These are phyloP conservation scores for Acmispon strigosus DNA, from an alignment of 306 rosid genomes.

Conservation along the genomic window DNA sequence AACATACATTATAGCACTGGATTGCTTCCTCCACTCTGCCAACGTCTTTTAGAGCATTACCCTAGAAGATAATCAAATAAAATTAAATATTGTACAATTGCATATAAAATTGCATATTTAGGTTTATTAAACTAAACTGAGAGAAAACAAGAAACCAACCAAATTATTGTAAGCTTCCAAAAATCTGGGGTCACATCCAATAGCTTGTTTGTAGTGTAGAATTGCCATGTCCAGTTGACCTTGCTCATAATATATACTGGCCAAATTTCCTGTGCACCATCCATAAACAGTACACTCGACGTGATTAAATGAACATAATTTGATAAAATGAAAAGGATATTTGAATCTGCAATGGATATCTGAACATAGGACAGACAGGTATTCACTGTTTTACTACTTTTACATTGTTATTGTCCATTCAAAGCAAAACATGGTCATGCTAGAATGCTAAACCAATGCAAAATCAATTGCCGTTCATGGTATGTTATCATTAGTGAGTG, in stretches of 20 bases:
- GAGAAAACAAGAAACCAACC: slow-evolving; percentile 46
- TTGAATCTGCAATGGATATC: not conserved
- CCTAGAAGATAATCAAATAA: slow-evolving; percentile 35
- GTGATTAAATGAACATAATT: not conserved
- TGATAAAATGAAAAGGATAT: not conserved
- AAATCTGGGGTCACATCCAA: slow-evolving; percentile 81
- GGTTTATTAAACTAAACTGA: not conserved
- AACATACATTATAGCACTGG: slow-evolving; percentile 82
- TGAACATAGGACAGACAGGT: not conserved
- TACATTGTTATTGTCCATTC: not conserved
- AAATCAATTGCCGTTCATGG: not conserved
- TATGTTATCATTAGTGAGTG: not conserved
- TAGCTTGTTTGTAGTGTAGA: slow-evolving; percentile 92
- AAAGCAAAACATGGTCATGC: not conserved
- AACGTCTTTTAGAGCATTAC: slow-evolving; percentile 90
- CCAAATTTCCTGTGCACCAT: slow-evolving; percentile 73
- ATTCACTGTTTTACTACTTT: not conserved
- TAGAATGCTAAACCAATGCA: not conserved
- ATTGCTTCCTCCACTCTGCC: slow-evolving; percentile 96
- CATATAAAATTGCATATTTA: not conserved
- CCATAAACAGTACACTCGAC: not conserved
- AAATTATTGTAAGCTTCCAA: slow-evolving; percentile 97
- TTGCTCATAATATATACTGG: slow-evolving; percentile 87
- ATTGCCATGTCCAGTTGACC: slow-evolving; percentile 93
- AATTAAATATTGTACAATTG: not conserved